Evolutionary conservation across 805 yeast genomes (phyloP), one percentile per base, ranked within the genome.

Genomic region (Suhomyces sp.): DNA sequence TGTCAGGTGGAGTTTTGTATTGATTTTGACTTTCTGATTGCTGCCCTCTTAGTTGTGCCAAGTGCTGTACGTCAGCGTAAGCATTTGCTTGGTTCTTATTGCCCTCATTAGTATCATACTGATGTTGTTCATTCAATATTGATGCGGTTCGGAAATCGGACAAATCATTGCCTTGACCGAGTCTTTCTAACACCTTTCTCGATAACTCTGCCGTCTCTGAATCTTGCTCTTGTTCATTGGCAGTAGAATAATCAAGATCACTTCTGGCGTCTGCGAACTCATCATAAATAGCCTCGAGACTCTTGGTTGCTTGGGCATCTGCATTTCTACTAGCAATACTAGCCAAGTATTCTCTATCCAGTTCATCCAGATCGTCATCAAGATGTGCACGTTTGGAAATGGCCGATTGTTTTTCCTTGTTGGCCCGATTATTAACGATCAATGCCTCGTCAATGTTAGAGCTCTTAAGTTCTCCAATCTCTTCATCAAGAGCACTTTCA

Each of bases 401-500:
- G 19, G 31, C n/a, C 6, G 21, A 14, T 13, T 9, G 26, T 11
- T 31, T 17, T 22, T 17, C 7, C 6, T 23, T 19, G 6, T 25
- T 10, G 5, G 15, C n/a, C 5, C n/a, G 3, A 12, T 17, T 25
- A 14, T 28, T 19, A 5, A 33, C 15, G n/a, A n/a, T n/a, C 38
- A 43, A 21, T 0, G 39, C 48, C 4, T 33, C 43, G 25, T 44
- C 42, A 8, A 41, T 38, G 18, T 44, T 40, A 7, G 45, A 47
- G 33, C 55, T 53, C 37, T 59, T 60, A n/a, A 49, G 38, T 31
- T 56, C 58, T 7, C 65, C 64, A 23, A 57, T 57, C 35, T 60
- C 67, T 40, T 60, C 68, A 41, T 65, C 65, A 41, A 65, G 50
- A 1, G 70, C 61, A 10, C 43, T 34, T 11, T 42, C 48, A 33